Percentiles rank a stretch among this genome's conserved stretches.
Conservation (phyloP, 768 basidiomycete genomes). For the Phylloporus scabripes region DNA sequence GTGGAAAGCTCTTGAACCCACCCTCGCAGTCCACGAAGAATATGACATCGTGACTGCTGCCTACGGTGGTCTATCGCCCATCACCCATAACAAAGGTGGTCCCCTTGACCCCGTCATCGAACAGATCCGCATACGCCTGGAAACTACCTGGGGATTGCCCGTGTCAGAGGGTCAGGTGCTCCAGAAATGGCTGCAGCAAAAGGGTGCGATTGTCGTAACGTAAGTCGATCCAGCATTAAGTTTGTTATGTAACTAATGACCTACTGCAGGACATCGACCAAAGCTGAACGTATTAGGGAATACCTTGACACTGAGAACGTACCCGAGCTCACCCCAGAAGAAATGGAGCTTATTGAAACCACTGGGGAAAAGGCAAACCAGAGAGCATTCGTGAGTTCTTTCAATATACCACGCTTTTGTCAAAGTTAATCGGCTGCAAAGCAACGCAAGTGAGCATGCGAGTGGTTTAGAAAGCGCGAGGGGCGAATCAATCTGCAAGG, state of each 20-base stretch:
- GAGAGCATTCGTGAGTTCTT: slow-evolving; percentile 23
- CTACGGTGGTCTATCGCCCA: slow-evolving; percentile 35
- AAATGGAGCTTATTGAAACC: slow-evolving; percentile 22
- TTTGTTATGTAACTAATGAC: not conserved
- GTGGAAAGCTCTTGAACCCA: slow-evolving; percentile 34
- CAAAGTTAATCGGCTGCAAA: slow-evolving; percentile 3
- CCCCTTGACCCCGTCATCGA: slow-evolving; percentile 34
- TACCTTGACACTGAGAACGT: slow-evolving; percentile 28
- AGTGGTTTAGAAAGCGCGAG: slow-evolving; percentile 3
- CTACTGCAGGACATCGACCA: too few relatives aligned
- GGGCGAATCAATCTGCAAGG: not conserved
- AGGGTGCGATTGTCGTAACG: slow-evolving; percentile 30
- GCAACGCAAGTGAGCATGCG: slow-evolving; percentile 15
- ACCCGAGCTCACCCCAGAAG: slow-evolving; percentile 25
- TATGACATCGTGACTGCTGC: slow-evolving; percentile 37
- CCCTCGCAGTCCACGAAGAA: slow-evolving; percentile 32
- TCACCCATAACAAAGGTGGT: too few relatives aligned
- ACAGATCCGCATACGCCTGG: slow-evolving; percentile 28
- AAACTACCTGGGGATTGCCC: slow-evolving; percentile 18
- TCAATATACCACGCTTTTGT: not conserved
- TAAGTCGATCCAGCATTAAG: slow-evolving; percentile 8
- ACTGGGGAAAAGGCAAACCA: slow-evolving; percentile 19
- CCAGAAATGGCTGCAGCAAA: slow-evolving; percentile 27
- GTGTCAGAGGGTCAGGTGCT: slow-evolving; percentile 30
- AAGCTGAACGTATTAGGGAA: slow-evolving; percentile 31